Base-by-base conservation (phyloP, 805 yeast species). In the Sungouiella thailandica region DNA sequence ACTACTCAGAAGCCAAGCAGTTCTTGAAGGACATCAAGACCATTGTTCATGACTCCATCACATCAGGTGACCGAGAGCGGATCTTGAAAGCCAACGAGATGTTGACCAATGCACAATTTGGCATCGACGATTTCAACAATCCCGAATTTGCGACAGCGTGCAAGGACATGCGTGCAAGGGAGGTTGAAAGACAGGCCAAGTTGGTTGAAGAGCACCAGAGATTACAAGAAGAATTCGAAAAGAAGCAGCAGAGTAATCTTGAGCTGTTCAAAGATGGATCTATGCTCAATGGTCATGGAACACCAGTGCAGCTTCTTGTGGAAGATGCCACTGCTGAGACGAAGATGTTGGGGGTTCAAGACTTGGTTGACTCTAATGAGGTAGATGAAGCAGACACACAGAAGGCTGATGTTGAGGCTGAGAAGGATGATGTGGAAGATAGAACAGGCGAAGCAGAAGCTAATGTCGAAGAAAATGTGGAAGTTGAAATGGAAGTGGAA, bases 71-170 rank as follows among this genome's bases (percentile, higher is more conserved):
- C 45, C 71, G 97, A 28, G 98, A 93, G 38, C 69, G 96, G 34
- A 65, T 82, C 4, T 56, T 76, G 42, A 75, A 74, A 51, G 96
- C 97, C 0, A 83, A 90, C 36, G 98, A 93, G 56, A 89, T 93
- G 97, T 76, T 75, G 53, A 95, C 97, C 9, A 89, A 93, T 60
- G 95, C 96, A 0, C 96, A 88, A 57, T 95, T 93, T 53, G 95
- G 94, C 5, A 73, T 93, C 34, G 98, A 93, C 48, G 99, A 93
- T 43, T 78, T 89, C 46, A 77, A 81, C 31, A 62, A 71, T 3
- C 81, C 90, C 1, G 83, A 77, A 23, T 80, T 93, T 36, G 52
- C 82, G 16, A 72, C 73, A 27, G 86, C 87, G 28, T 93, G 97
- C 64, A 80, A 75, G 42, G 82, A 76, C 13, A 66, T 89, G 52